Base-by-base conservation (phyloP, 768 basidiomycete genomes). In the Lentinula guzmanii region DNA sequence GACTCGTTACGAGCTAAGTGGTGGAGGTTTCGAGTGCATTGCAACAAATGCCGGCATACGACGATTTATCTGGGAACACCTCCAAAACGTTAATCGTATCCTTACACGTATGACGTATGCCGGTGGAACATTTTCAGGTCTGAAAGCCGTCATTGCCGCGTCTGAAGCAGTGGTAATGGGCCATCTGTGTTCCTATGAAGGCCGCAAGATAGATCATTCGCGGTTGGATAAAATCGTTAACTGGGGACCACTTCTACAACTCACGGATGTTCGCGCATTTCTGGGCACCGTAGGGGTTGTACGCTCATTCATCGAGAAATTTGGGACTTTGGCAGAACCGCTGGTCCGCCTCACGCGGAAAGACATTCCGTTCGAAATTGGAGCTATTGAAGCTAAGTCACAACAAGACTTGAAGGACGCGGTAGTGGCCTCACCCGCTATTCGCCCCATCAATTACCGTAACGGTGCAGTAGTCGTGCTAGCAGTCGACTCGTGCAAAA, bases 401-500 rank as follows among this genome's bases (percentile, higher is more conserved):
- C 53, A 65, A 24, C 64, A 68, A 41, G 34, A 58, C 11, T 68
- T 71, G 1, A 68, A 72, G 60, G 62, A 21, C n/a, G 62, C 43
- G 2, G 5, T 18, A 0, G n/a, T 45, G 2, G 11, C 43, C 5
- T 45, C 16, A 2, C 43, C 50, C 1, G 50, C 50, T 4, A 51
- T 51, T 2, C 24, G 31, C 4, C 50, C 74, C 0, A 71, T 77
- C 16, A 66, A 77, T 55, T 77, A 77, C 51, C 10, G 31, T 2
- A 70, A 66, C 0, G 54, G 64, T 0, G 18, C 52, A 1, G 63
- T 66, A 4, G 64, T 75, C 4, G 69, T 71, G 7, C 52, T 77
- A 0, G 64, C 74, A 1, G 76, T 77, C 0, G 72, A 78, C 59
- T 67, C 72, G 0, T 70, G 66, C 13, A 21, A 59, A 1, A 69